Evolutionary conservation across 345 rosid genomes (phyloP).

Genomic region (Eucalyptus pumila): DNA sequence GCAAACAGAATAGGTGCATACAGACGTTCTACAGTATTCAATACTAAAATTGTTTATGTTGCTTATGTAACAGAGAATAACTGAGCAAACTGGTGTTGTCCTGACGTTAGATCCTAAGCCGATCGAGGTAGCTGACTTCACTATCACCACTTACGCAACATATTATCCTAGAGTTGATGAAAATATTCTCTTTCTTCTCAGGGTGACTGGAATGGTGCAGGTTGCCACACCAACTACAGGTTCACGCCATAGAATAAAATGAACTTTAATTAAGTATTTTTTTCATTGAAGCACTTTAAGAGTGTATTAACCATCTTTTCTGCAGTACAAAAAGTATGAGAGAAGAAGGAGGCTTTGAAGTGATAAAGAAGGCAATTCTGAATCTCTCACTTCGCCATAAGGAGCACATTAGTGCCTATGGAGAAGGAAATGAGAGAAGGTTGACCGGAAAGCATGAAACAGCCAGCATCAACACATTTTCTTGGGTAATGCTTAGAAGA

Average conservation of each 20-base stretch:
- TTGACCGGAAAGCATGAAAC: slow-evolving; percentile 97
- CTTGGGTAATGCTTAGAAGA: slow-evolving; percentile 53
- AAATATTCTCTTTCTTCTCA: slow-evolving; percentile 5
- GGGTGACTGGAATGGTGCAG: slow-evolving; percentile 99
- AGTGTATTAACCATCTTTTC: neutral
- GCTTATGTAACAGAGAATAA: slow-evolving; percentile 61
- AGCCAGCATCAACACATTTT: slow-evolving; percentile 77
- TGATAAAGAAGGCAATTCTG: slow-evolving; percentile 81
- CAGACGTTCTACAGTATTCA: neutral
- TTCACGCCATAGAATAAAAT: neutral
- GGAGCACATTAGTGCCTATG: slow-evolving; percentile 88
- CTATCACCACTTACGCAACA: neutral
- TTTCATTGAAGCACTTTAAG: neutral
- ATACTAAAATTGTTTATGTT: neutral
- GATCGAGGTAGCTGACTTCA: slow-evolving; percentile 43
- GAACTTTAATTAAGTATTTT: neutral
- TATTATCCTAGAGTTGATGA: neutral
- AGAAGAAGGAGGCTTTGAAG: slow-evolving; percentile 88
- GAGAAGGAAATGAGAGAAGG: slow-evolving; percentile 98
- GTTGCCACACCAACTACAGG: slow-evolving; percentile 97
- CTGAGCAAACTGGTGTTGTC: slow-evolving; percentile 96
- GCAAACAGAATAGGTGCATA: neutral
- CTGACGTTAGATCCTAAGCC: slow-evolving; percentile 92
- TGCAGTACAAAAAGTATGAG: slow-evolving; percentile 90
- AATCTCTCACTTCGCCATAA: slow-evolving; percentile 83